Base-by-base conservation (phyloP, 2,329 filamentous ascomycete species). In the Nemania abortiva region DNA sequence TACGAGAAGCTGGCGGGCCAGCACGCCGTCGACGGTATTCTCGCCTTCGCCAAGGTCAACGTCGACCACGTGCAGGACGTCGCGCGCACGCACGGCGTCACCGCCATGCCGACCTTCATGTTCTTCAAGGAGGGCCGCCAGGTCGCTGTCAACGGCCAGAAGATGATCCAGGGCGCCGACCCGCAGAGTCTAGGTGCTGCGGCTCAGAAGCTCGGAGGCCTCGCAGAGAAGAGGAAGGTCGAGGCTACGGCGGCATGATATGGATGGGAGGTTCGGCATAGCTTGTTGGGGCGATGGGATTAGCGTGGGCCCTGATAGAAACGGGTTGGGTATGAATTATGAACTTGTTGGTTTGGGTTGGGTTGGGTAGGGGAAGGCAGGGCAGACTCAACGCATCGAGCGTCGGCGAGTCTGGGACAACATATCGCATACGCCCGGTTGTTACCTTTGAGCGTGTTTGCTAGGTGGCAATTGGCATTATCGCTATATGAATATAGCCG, bases 31-130 rank as follows among this genome's bases (percentile, higher is more conserved):
- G 81, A 82, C 20, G 81, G 83, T 60, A 78, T 80, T 52, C 82
- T 86, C 57, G 82, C 83, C 71, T 90, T 90, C 71, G 86, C 85
- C 76, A 87, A 88, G 79, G 84, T 90, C 78, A 84, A 90, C 80
- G 87, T 87, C 76, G 88, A 90, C 78, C 79, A 82, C 53, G 82
- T 84, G 10, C 81, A 84, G 65, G 84, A 86, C 59, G 81, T 87
- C 22, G 84, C 87, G 62, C 75, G 77, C 15, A 80, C 83, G 70
- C 85, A 88, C 74, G 79, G 81, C 76, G 81, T 90, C 75, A 81
- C 83, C 29, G 84, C 85, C 75, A 87, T 90, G 82, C 88, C 88
- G 10, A 87, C 87, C 49, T 89, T 90, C 77, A 80, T 87, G 76
- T 86, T 89, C 80, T 89, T 90, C 79, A 84, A 86, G 79, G 81